Evolutionary conservation across 2,329 filamentous ascomycete species (phyloP), one percentile per base, ranked within the genome.

Genomic region (Fonsecaea nubica): DNA sequence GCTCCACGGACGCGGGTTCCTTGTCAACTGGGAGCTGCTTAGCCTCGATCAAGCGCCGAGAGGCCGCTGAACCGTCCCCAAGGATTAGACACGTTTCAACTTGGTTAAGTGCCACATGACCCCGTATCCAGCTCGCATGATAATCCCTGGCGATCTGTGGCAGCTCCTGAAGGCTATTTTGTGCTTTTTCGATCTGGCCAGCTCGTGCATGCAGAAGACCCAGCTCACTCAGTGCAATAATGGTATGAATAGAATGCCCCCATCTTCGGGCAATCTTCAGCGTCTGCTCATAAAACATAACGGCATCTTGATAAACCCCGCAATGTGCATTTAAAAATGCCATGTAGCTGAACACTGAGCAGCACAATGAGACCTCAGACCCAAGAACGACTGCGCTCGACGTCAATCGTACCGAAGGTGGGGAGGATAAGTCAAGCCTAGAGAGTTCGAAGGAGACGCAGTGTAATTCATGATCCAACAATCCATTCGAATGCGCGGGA

Each of bases 201-300:
- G 67, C 69, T 25, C 63, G 63, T 25, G 69, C 69, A 55, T 71
- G 59, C 12, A 67, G 45, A 1, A 71, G 48, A 58, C 63, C 50
- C 5, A 69, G 54, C 9, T 68, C 52, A 30, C 65, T 68, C 12
- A 62, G 32, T 1, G 67, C 63, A 18, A 53, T n/a, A 4, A 35
- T 25, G 9, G 30, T 45, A 50, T 57, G 35, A 36, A 35, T 40
- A 10, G 21, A 42, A 21, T 57, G 45, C 7, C 30, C 33, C 8
- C 62, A 59, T 30, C 65, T 65, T 65, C 85, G 84, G 25, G 92
- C 92, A 66, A 96, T 86, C 73, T 90, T 92, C 62, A 90, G 83
- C 0, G 93, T 93, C 73, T 95, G 91, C 72, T 97, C 90, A 1
- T 90, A 89, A 72, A 96, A 96, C 76, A 93, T 95, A 0, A 94